Conservation (phyloP, 2,329 filamentous ascomycete genomes). For the Claviceps lovelessii region DNA sequence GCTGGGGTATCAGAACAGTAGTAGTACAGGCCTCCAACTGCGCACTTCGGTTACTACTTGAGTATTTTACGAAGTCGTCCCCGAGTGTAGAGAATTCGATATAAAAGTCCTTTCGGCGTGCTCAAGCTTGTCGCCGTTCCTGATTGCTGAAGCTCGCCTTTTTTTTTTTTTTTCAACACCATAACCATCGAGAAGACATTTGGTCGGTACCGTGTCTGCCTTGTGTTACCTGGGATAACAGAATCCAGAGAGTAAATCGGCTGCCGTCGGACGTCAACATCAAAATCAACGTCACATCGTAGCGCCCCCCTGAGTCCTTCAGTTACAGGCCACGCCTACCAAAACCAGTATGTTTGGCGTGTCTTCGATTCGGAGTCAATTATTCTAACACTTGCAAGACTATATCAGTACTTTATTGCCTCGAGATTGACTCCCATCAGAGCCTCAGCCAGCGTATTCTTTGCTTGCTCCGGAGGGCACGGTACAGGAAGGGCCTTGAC, state of each 20-base stretch:
- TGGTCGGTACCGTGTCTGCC: not conserved
- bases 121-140: not conserved
- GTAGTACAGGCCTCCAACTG: constrained; percentile 22
- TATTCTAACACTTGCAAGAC: not conserved
- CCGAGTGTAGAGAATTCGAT: constrained; percentile 8
- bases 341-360: not conserved
- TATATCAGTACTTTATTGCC: not conserved
- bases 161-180: not conserved
- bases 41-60: constrained; percentile 13
- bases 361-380: not conserved
- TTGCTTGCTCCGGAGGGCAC: not conserved
- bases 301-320: not conserved
- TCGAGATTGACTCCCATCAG: constrained; percentile 5
- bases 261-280: not conserved
- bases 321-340: not conserved
- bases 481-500: not conserved
- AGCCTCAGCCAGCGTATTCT: constrained; percentile 5
- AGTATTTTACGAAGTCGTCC: constrained; percentile 11
- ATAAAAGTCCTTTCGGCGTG: not conserved
- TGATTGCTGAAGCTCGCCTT: not conserved
- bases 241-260: not conserved
- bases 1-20: constrained; percentile 33
- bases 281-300: not conserved
- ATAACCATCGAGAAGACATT: not conserved
- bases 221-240: not conserved